A percentile compares a stretch with the other conserved stretches of the same genome.
phyloP scores from a whole-genome alignment of 352 stramenopile genomes.

The Pythium biforme region DNA sequence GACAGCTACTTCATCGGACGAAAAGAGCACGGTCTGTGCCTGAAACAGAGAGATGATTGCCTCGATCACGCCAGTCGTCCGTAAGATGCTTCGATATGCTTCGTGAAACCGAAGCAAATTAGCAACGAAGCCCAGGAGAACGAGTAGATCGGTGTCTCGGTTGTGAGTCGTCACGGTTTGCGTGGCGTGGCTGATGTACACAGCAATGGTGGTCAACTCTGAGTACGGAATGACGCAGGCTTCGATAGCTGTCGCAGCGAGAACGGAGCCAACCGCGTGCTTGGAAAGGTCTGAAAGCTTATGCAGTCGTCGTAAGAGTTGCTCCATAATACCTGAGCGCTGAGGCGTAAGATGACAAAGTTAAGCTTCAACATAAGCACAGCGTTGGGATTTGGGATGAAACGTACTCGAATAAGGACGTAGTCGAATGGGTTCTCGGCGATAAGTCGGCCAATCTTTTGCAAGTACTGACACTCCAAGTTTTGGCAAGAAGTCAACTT shows the following conservation, averaged over 20 bases:
- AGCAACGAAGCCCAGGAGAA: constrained; percentile 34
- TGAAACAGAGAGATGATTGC: constrained; percentile 44
- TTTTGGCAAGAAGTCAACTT: constrained; percentile 9
- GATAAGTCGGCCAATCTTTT: constrained; percentile 50
- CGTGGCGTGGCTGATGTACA: constrained; percentile 34
- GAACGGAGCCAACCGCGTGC: constrained; percentile 49
- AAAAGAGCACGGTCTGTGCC: constrained; percentile 33
- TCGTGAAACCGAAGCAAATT: constrained; percentile 40
- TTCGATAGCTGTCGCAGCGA: constrained; percentile 60
- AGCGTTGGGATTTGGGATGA: neutral
- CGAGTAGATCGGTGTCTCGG: constrained; percentile 22
- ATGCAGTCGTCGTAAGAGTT: constrained; percentile 42
- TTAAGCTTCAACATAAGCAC: neutral
- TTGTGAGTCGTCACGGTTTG: neutral
- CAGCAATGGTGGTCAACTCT: constrained; percentile 39
- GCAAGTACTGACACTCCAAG: constrained; percentile 49
- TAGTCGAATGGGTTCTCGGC: constrained; percentile 48
- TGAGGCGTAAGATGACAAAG: constrained; percentile 13
- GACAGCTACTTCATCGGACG: constrained; percentile 25
- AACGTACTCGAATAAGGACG: constrained; percentile 44
- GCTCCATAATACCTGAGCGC: constrained; percentile 40
- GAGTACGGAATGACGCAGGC: constrained; percentile 49
- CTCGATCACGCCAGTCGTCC: constrained; percentile 36
- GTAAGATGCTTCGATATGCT: constrained; percentile 41
- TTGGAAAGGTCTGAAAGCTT: constrained; percentile 48